Evolutionary conservation across 2,329 filamentous ascomycete genomes (phyloP).

Genomic region (Cordyceps militaris): DNA sequence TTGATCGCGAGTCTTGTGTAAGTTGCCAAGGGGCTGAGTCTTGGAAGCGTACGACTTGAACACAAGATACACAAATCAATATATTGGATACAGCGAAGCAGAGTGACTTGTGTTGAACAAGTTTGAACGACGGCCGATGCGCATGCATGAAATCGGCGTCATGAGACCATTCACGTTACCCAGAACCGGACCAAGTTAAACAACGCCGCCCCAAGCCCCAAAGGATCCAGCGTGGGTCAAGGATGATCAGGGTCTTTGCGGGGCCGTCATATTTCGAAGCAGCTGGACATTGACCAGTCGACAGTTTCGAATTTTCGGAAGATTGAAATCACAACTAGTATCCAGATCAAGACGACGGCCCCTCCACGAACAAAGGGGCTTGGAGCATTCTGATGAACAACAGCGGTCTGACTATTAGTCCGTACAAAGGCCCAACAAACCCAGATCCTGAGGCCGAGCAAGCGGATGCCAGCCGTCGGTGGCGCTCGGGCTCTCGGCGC

Average conservation of each 20-base stretch:
- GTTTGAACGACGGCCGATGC: not conserved
- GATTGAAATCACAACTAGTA: too few species aligned
- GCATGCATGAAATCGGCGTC: not conserved
- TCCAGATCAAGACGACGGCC: too few species aligned
- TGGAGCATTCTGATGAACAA: not conserved
- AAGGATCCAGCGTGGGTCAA: conserved; percentile 1
- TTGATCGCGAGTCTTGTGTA: not conserved
- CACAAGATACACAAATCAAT: not conserved
- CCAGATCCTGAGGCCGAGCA: not conserved
- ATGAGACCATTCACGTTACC: not conserved
- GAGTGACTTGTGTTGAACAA: not conserved
- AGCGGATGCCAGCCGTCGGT: not conserved
- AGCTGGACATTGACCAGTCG: not conserved
- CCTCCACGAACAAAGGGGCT: not conserved
- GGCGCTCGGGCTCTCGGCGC: not conserved
- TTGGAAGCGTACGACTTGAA: not conserved
- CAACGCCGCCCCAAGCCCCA: too few species aligned
- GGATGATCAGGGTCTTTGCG: conserved; percentile 8
- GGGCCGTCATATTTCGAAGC: not conserved
- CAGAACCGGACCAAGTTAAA: too few species aligned
- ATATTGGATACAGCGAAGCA: not conserved
- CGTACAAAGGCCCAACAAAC: not conserved
- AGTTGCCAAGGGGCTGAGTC: not conserved
- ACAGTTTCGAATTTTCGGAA: not conserved
- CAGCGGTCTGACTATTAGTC: too few species aligned